Evolutionary conservation across 2,329 filamentous ascomycete genomes (phyloP).

Genomic region (Triangularia verruculosa): DNA sequence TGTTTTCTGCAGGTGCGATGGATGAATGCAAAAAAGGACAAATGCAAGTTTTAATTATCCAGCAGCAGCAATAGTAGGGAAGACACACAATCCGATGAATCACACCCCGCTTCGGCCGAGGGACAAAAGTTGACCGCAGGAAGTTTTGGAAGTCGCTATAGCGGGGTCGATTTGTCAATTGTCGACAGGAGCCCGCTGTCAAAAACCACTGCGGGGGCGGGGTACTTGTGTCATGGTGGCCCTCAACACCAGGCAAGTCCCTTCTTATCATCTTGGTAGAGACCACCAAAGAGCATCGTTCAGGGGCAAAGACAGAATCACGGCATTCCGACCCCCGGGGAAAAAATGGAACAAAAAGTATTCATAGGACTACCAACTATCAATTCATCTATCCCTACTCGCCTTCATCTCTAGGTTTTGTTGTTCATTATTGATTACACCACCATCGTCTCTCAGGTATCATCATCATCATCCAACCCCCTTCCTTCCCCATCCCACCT

Average conservation of each 20-base stretch:
- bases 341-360: not conserved
- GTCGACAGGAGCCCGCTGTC: not conserved
- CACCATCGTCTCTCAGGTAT: not conserved
- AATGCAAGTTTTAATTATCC: not conserved
- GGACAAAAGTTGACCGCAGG: not conserved
- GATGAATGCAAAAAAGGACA: not conserved
- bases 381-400: not conserved
- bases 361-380: not conserved
- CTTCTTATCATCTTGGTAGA: not conserved
- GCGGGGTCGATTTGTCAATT: constrained; percentile 18
- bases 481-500: not conserved
- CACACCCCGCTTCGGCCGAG: not conserved
- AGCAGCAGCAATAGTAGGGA: too few relatives aligned
- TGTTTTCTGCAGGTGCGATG: not conserved
- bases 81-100: not conserved
- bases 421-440: constrained; percentile 2
- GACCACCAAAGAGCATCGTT: not conserved
- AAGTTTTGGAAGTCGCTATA: constrained; percentile 4
- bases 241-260: not conserved
- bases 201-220: constrained; percentile 15
- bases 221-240: constrained; percentile 1
- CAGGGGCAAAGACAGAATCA: not conserved
- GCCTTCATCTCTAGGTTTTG: not conserved
- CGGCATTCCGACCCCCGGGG: not conserved
- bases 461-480: not conserved